Evolutionary conservation across 2,329 filamentous ascomycete genomes (phyloP).

Genomic region (Fusarium zealandicum): DNA sequence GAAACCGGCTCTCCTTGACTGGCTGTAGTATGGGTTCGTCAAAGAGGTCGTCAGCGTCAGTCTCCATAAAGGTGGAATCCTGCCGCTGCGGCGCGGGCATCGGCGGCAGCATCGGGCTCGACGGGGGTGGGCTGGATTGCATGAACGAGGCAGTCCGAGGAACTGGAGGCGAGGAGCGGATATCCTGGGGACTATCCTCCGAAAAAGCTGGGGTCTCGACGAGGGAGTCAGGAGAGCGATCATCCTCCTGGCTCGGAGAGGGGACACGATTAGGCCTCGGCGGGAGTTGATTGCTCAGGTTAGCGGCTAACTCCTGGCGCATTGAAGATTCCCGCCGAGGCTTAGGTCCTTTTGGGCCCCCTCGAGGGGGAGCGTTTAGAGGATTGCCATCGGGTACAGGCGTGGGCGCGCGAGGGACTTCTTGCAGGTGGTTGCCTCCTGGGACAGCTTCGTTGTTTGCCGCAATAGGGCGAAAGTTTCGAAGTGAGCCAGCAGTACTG

Average conservation of each 20-base stretch:
- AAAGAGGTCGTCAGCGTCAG: constrained; percentile 73
- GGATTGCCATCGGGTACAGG: constrained; percentile 66
- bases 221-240: constrained; percentile 62
- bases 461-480: constrained; percentile 79
- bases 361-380: constrained; percentile 42
- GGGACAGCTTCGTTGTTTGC: constrained; percentile 53
- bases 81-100: constrained; percentile 67
- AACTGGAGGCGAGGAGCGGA: constrained; percentile 89
- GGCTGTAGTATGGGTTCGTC: constrained; percentile 64
- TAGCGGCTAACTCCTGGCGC: constrained; percentile 57
- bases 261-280: constrained; percentile 50
- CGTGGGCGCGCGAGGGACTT: constrained; percentile 78
- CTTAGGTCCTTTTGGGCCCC: constrained; percentile 40
- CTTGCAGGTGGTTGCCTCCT: constrained; percentile 66
- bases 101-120: constrained; percentile 78
- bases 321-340: constrained; percentile 68
- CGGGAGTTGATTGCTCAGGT: constrained; percentile 54
- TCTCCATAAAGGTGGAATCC: constrained; percentile 88
- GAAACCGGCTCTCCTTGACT: constrained; percentile 46
- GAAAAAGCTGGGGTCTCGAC: constrained; percentile 61
- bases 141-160: constrained; percentile 66
- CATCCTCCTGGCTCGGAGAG: constrained; percentile 56
- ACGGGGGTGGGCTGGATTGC: constrained; percentile 70
- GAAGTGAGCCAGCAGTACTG: constrained; percentile 86
- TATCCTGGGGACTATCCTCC: constrained; percentile 76